phyloP scores from a whole-genome alignment of 495 filamentous ascomycete genomes.

The Neurospora sp. region DNA sequence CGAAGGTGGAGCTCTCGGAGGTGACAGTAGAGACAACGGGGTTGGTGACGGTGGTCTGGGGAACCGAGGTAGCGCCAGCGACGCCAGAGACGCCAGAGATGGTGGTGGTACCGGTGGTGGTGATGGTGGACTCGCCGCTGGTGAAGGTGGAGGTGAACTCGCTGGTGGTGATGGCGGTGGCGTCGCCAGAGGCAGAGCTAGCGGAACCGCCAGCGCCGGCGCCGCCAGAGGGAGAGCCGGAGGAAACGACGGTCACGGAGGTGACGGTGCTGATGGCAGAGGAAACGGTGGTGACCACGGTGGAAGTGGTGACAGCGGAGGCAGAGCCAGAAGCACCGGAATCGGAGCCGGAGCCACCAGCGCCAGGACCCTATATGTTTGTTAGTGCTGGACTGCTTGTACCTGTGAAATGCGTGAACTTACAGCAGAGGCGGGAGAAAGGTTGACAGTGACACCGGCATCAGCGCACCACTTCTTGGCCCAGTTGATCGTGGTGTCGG shows the following conservation, averaged over 20 bases:
- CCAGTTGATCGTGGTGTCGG: conserved; percentile 23
- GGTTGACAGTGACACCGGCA: conserved; percentile 4
- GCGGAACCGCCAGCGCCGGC: conserved; percentile 4
- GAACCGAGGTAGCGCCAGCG: conserved; percentile 7
- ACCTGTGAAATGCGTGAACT: not conserved
- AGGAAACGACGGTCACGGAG: conserved; percentile 15
- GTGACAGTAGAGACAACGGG: conserved; percentile 6
- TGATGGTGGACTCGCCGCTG: conserved; percentile 9
- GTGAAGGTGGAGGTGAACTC: conserved; percentile 23
- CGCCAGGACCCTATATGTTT: not conserved
- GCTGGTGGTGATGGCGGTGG: conserved; percentile 21
- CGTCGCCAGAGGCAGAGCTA: conserved; percentile 10
- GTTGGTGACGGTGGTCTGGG: conserved; percentile 5
- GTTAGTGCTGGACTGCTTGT: not conserved
- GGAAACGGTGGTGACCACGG: conserved; percentile 20
- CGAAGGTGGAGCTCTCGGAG: conserved; percentile 4
- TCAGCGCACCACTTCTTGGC: conserved; percentile 24
- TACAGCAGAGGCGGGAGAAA: conserved; percentile 20
- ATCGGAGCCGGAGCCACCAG: not conserved
- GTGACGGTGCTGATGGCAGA: conserved; percentile 15
- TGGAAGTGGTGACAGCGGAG: conserved; percentile 17
- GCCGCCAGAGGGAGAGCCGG: not conserved
- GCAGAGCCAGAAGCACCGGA: not conserved
- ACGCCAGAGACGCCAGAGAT: conserved; percentile 10
- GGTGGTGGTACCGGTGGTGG: conserved; percentile 16